Base-by-base conservation (phyloP, 169 alveolate genomes). In the Cryptosporidium parvum region DNA sequence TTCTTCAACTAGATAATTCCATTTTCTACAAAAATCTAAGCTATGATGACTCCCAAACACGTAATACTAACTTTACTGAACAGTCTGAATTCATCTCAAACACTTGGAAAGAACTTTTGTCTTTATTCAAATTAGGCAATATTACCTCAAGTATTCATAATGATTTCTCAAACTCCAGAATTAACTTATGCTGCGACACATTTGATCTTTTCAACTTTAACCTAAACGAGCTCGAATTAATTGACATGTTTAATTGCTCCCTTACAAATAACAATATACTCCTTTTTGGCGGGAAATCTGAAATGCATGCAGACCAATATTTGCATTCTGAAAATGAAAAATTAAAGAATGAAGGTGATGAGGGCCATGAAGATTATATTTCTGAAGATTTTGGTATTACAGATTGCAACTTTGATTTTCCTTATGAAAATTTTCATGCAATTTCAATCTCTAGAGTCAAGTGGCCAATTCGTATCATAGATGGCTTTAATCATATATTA, bases 401-500 rank as follows among this genome's bases (percentile, higher is more conserved):
- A 18, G n/a, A 31, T 33, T 10, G 14, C 10, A n/a, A n/a, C 2
- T 5, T 70, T 26, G 44, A 26, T 9, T 0, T 3, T 5, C 44
- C 9, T 44, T 29, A 70, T 9, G 72, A 65, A 8, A 21, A n/a
- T n/a, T 21, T 37, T n/a, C 23, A 65, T 14, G 51, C 29, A 12
- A 29, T 33, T 35, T 53, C 86, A 58, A 26, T 53, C 14, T 75
- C 73, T 26, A 56, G 42, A 35, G 35, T 39, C 10, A 75, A 37
- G 53, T 75, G 86, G 86, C 86, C 86, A 31, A 59, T 75, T 18
- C 42, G 86, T 12, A 75, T 75, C 44, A 75, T 75, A 18, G 86
- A 75, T 37, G 86, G 86, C 45, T 75, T 75, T 31, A 75, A 75
- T 39, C 86, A 75, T 14, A 37, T 53, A 9, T 53, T 75, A 26